Evolutionary conservation across 2,329 filamentous ascomycete genomes (phyloP), one percentile per base, ranked within the genome.

Genomic region (Nemania sp.): DNA sequence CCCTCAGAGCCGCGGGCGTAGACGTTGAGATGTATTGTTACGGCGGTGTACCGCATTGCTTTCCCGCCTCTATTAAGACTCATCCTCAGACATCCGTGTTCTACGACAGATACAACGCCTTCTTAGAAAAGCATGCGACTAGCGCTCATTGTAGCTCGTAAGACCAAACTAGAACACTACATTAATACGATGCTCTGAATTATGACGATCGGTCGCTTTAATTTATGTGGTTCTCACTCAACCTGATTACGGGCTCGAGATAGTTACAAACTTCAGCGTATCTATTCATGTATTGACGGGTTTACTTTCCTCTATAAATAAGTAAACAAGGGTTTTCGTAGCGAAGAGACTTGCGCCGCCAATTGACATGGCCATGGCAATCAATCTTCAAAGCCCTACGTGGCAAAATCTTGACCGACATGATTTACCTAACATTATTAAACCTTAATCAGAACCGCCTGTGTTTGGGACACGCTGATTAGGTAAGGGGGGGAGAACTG

Each of bases 41-140:
- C 26, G 49, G 45, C 7, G 69, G 69, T 11, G 67, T 71, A 3
- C 67, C 67, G 43, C 69, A 71, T n/a, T 71, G 69, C 26, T 71
- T 71, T 26, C 69, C 69, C 1, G 52, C 56, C 20, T 27, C 64
- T n/a, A 51, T 68, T 2, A 18, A 3, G 0, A 69, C 55, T 1
- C 59, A 66, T 29, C 62, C 66, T 18, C n/a, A 32, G 1, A 66
- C 69, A 5, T 45, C 69, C 1, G 61, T 60, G 8, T 71, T 71
- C 18, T 71, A 71, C 24, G 61, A 70, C 29, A 55, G 64, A 49
- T 71, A 52, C 7, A 71, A 67, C 26, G 54, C 60, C 2, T 71
- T 71, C 45, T 15, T 71, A 8, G 55, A 47, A 49, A 70, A 68
- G 45, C 53, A 66, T 18, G 69, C 59, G 7, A 57, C 20, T 11